Conservation (phyloP, 768 basidiomycete genomes). For the Tulasnella sp. region DNA sequence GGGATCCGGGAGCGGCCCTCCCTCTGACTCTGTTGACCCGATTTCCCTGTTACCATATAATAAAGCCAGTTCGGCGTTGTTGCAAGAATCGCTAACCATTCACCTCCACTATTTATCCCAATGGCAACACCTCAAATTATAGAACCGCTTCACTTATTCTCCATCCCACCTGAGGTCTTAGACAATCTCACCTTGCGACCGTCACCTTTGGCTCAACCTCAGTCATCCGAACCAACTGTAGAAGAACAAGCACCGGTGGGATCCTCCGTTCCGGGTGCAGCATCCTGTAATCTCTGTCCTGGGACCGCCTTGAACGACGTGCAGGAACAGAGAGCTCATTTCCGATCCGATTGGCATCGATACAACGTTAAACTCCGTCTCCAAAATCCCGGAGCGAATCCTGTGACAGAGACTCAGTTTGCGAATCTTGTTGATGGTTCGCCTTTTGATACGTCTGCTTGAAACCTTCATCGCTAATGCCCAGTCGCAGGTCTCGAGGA, state of each 20-base stretch:
- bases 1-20: background rate
- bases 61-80: background rate
- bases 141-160: conserved; percentile 22
- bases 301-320: conserved; percentile 63
- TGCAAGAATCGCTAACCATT: background rate
- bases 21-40: background rate
- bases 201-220: conserved; percentile 8
- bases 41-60: background rate
- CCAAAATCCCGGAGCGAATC: conserved; percentile 41
- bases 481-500: conserved; percentile 56
- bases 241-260: background rate
- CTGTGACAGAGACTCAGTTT: conserved; percentile 66
- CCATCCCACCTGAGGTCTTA: conserved; percentile 17
- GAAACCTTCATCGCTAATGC: background rate
- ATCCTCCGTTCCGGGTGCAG: background rate
- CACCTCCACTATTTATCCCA: background rate
- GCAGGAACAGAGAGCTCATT: conserved; percentile 77
- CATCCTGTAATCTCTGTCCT: conserved; percentile 62
- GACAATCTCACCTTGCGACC: conserved; percentile 16
- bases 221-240: background rate
- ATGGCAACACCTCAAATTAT: background rate
- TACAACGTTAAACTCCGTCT: conserved; percentile 88
- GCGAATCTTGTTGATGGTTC: conserved; percentile 72
- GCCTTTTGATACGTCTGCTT: conserved; percentile 24
- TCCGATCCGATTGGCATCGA: conserved; percentile 94